Conservation (phyloP, 2,329 filamentous ascomycete species). For the Fusarium chlamydosporum region DNA sequence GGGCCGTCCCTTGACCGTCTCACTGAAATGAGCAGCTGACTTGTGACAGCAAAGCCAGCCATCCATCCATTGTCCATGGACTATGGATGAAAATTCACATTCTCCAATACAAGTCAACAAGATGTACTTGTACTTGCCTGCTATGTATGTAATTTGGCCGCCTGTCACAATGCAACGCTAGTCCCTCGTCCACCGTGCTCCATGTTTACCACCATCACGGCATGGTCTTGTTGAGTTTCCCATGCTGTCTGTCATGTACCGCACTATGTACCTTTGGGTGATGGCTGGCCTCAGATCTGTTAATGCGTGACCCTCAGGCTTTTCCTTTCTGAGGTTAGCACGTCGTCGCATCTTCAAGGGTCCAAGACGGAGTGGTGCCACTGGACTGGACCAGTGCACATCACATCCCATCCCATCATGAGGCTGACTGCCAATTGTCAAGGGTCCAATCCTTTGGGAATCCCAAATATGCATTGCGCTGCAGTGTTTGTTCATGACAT, state of each 20-base stretch:
- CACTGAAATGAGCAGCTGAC: constrained; percentile 41
- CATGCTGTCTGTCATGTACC: constrained; percentile 6
- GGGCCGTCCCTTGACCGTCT: constrained; percentile 50
- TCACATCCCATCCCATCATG: constrained; percentile 45
- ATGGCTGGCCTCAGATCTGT: constrained; percentile 49
- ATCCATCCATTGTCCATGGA: not conserved
- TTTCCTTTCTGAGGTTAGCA: constrained; percentile 47
- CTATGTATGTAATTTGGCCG: constrained; percentile 22
- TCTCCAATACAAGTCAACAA: not conserved
- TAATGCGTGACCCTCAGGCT: constrained; percentile 43
- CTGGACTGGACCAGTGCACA: constrained; percentile 40
- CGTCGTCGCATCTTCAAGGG: constrained; percentile 33
- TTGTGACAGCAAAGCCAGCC: constrained; percentile 17
- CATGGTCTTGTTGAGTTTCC: constrained; percentile 15
- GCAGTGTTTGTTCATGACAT: constrained; percentile 9
- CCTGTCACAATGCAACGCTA: constrained; percentile 35
- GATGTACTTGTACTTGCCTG: not conserved
- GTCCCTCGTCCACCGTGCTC: constrained; percentile 21
- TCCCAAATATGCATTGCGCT: constrained; percentile 6
- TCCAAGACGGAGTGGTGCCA: constrained; percentile 44
- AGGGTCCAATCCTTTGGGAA: constrained; percentile 24
- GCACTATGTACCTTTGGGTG: constrained; percentile 20
- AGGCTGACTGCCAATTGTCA: constrained; percentile 45
- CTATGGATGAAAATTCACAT: not conserved
- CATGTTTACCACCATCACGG: constrained; percentile 27